Base-by-base conservation (phyloP, 108 stramenopile genomes). In the Poteriospumella lacustris region DNA sequence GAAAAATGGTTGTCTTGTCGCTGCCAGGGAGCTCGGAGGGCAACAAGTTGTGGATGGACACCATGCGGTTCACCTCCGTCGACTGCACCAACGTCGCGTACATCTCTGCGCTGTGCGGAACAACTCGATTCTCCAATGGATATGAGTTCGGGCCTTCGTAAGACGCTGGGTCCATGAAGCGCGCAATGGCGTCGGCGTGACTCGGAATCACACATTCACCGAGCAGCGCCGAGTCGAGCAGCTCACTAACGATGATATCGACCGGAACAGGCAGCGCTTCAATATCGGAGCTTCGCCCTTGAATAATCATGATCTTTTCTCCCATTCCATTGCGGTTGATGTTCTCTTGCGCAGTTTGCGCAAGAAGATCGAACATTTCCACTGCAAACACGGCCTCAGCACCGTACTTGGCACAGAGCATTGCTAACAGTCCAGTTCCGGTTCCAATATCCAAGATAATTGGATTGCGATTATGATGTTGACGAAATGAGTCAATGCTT, bases 391-490 rank as follows among this genome's bases (percentile, higher is more conserved):
- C 87, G 12, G 39, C 47, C 43, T 12, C 38, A 12, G 85, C 85
- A 2, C 87, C 87, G 0, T 81, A 76, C 36, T 70, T 15, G 2
- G 80, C 85, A 12, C 82, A 82, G 40, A 86, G 36, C 80, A 87
- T 78, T 0, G 87, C 78, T 38, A 87, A 76, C n/a, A 87, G 81
- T 1, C 87, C 87, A 0, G 87, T 86, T 0, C 87, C 87, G 5
- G 79, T 43, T 28, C 87, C 87, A 64, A 87, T 86, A 42, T 87
- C 87, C 0, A 87, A 81, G 77, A 87, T 83, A 0, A 81, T 47
- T 1, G 87, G 87, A 0, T 77, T 72, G 9, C 84, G 58, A 19
- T 80, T 67, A 38, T 84, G 44, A 1, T 43, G 39, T 1, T 3
- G 41, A 24, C 34, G 43, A 47, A 87, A 87, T 0, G 43, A 36